Base-by-base conservation (phyloP, 768 basidiomycete species). In the Chalciporus chontae region DNA sequence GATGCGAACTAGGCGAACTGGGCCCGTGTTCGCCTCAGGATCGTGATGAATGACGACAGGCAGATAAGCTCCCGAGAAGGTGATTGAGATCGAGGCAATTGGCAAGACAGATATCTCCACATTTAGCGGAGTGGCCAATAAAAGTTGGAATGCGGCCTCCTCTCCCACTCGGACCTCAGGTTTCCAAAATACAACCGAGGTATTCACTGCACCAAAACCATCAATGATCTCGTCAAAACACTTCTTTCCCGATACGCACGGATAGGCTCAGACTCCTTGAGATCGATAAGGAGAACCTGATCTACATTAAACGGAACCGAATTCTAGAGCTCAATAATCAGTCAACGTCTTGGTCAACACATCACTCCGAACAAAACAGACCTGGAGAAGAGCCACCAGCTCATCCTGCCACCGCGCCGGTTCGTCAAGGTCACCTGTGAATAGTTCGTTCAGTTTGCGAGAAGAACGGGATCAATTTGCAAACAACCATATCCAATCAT, bases 401-500 rank as follows among this genome's bases (percentile, higher is more conserved):
- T 91, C 88, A 23, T 87, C 84, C 57, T 87, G 79, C 21, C 88
- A 57, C 11, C 72, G 67, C 34, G 66, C 72, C 0, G 73, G 69
- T 34, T 81, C 80, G 14, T 81, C 80, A 2, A 67, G 54, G 23
- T 77, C 70, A 10, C 60, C 65, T 43, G 59, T 48, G 55, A 50
- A 36, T 24, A 11, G 40, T 10, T 31, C 42, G 13, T 53, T 53
- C 11, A 45, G 31, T 11, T 26, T 14, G 3, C 9, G 18, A 47
- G 8, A 19, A 47, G 8, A 8, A 32, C 8, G 17, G 44, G 24
- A 14, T 10, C 26, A 26, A 10, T 6, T 18, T n/a, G 40, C 2
- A 3, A 19, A 63, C 75, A 45, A 89, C 92, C 86, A 58, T 87
- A 81, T 9, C 81, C 81, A 48, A 95, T 70, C 81, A 94, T 85